Percentiles rank a stretch among this genome's conserved stretches.
Evolutionary conservation across 2,329 filamentous ascomycete genomes (phyloP).

Genomic region (Colletotrichum chlorophyti): DNA sequence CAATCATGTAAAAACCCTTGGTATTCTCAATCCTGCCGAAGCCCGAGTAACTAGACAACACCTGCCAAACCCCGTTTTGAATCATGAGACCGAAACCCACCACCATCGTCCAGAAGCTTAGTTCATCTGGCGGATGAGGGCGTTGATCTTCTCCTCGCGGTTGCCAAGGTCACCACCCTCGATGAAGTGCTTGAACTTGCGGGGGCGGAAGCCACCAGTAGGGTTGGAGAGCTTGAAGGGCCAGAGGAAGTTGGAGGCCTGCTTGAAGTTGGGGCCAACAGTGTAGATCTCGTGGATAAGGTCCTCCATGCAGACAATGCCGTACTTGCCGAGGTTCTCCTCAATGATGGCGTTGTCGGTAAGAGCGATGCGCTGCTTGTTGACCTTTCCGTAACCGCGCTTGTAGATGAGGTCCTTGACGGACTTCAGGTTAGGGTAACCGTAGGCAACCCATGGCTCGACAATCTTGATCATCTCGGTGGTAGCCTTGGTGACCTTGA

Average conservation of each 20-base stretch:
- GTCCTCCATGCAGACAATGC: slow-evolving; percentile 99
- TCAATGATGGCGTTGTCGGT: slow-evolving; percentile 99
- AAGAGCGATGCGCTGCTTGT: slow-evolving; percentile 96
- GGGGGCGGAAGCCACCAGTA: slow-evolving; percentile 90
- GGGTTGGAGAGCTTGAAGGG: slow-evolving; percentile 99
- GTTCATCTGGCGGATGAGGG: slow-evolving; percentile 98
- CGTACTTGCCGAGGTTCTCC: slow-evolving; percentile 95
- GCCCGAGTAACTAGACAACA: slow-evolving; percentile 36
- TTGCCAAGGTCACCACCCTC: slow-evolving; percentile 99
- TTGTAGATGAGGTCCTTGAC: slow-evolving; percentile 99
- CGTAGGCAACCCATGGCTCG: slow-evolving; percentile 98
- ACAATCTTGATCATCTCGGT: slow-evolving; percentile 97
- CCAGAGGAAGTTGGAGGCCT: slow-evolving; percentile 99
- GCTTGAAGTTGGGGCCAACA: slow-evolving; percentile 99
- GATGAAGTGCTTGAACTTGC: slow-evolving; percentile 99
- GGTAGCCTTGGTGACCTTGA: slow-evolving; percentile 97
- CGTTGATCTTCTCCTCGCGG: slow-evolving; percentile 98
- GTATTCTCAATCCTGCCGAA: slow-evolving; percentile 31
- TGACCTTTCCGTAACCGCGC: slow-evolving; percentile 98
- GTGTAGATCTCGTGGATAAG: slow-evolving; percentile 99
- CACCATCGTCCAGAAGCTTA: slow-evolving; percentile 53
- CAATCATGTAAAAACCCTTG: slow-evolving; percentile 29
- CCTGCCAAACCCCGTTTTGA: slow-evolving; percentile 34
- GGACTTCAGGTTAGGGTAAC: slow-evolving; percentile 99
- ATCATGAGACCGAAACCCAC: slow-evolving; percentile 19